phyloP scores from a whole-genome alignment of 495 filamentous ascomycete genomes.

The Cenococcum geophilum region DNA sequence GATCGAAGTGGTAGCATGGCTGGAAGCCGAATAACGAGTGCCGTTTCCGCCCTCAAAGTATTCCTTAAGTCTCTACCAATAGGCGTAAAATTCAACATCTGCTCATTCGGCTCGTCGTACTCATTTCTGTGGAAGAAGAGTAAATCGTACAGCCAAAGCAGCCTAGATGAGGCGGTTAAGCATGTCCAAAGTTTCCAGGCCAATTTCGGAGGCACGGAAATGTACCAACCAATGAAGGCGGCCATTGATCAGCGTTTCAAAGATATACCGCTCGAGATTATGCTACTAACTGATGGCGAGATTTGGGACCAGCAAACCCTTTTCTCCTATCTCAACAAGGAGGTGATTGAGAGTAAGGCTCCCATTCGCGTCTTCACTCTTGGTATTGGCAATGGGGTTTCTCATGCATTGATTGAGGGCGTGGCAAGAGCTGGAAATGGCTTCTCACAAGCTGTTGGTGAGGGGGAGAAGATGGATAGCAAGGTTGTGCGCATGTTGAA shows the following conservation, averaged over 20 bases:
- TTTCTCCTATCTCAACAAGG: slow-evolving; percentile 50
- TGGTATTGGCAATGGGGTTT: slow-evolving; percentile 57
- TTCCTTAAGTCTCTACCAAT: slow-evolving; percentile 65
- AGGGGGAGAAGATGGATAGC: slow-evolving; percentile 53
- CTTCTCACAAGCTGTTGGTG: slow-evolving; percentile 55
- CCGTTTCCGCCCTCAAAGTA: slow-evolving; percentile 54
- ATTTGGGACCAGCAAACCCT: slow-evolving; percentile 54
- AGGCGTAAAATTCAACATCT: slow-evolving; percentile 68
- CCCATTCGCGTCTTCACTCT: slow-evolving; percentile 59
- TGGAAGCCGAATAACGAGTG: slow-evolving; percentile 46
- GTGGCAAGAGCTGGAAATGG: slow-evolving; percentile 61
- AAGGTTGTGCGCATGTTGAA: slow-evolving; percentile 69
- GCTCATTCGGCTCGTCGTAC: slow-evolving; percentile 54
- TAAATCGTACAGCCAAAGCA: slow-evolving; percentile 47
- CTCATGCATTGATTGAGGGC: slow-evolving; percentile 61
- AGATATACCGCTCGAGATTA: slow-evolving; percentile 55
- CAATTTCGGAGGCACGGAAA: slow-evolving; percentile 64
- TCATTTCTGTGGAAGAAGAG: slow-evolving; percentile 56
- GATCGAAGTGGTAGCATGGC: slow-evolving; percentile 65
- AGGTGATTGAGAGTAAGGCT: slow-evolving; percentile 44
- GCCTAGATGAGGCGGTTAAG: slow-evolving; percentile 46
- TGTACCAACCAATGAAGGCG: slow-evolving; percentile 48
- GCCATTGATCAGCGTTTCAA: slow-evolving; percentile 47
- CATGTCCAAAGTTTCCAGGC: slow-evolving; percentile 48
- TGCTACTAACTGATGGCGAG: slow-evolving; percentile 68